Evolutionary conservation across 2,329 filamentous ascomycete species (phyloP), one percentile per base, ranked within the genome.

Genomic region (Onygenales sp.): DNA sequence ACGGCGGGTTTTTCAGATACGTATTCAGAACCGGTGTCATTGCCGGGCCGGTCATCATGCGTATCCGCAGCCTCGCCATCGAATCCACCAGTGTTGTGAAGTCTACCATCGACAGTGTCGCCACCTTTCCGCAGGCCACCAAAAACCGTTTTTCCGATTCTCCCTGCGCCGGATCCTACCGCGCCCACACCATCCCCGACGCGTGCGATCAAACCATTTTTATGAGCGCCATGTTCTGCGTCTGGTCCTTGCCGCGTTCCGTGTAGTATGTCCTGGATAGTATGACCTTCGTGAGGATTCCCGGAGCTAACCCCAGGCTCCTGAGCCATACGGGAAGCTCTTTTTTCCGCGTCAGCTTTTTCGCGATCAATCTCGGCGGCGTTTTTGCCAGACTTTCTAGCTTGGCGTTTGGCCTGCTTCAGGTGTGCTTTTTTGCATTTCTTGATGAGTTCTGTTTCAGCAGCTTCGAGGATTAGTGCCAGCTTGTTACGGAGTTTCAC

Each of bases 381-480:
- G 11, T 65, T 72, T 51, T 72, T 71, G n/a, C 83, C 81, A 1
- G 75, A 72, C 59, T 79, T 79, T 65, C 87, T 90, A 9, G 64
- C 69, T 43, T 84, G 85, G 6, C 82, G 80, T 50, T 81, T 80
- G 50, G 78, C 76, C 62, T 83, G 76, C 65, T 92, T 86, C n/a
- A 86, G 72, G 60, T 96, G 84, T 11, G 83, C 84, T 66, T 85
- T 89, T 64, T 90, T 91, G 53, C 88, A 91, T 45, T 78, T 77
- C 55, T 84, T 85, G 60, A 98, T 87, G 42, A 98, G 74, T 21
- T 89, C 83, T 0, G 89, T 96, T 69, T 97, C 86, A 1, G 92
- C 92, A 7, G 72, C 71, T 65, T 98, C 93, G 0, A 98, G 79
- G 53, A 77, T 74, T 43, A 78, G 68, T 46, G 92, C 89, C 11